A percentile compares a stretch with the other conserved stretches of the same genome.
These are phyloP conservation scores for Neonectria coccinea DNA, from an alignment of 2,329 filamentous ascomycete genomes.

Conservation along the genomic window DNA sequence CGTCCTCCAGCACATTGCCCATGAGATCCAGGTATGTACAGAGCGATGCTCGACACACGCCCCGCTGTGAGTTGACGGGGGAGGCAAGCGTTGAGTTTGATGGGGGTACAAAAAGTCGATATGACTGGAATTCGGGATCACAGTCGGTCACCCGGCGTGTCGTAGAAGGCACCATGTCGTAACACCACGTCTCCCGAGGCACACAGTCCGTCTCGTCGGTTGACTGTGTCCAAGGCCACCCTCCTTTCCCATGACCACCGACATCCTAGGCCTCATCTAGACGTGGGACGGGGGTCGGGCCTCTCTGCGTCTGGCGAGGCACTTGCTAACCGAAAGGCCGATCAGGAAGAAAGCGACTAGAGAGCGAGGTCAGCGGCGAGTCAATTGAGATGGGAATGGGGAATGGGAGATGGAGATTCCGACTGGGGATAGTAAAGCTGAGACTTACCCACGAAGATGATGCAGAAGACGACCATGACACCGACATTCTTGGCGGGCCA, in stretches of 20 bases:
- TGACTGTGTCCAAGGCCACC: constrained; percentile 38
- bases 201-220: constrained; percentile 34
- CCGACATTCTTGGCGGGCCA: constrained; percentile 55
- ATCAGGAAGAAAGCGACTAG: constrained; percentile 51
- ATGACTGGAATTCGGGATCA: constrained; percentile 45
- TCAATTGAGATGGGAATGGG: neutral
- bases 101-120: constrained; percentile 39
- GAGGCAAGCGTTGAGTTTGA: constrained; percentile 25
- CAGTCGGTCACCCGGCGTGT: constrained; percentile 48
- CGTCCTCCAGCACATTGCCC: constrained; percentile 47
- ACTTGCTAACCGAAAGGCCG: constrained; percentile 49
- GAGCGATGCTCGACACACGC: constrained; percentile 34
- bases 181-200: constrained; percentile 42
- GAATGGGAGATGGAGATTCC: neutral
- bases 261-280: constrained; percentile 32
- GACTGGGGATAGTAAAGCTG: neutral
- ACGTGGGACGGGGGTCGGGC: constrained; percentile 46
- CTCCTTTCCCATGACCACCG: constrained; percentile 39
- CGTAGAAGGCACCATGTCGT: constrained; percentile 43
- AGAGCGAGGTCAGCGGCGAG: constrained; percentile 32
- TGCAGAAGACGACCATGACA: constrained; percentile 59
- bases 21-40: constrained; percentile 46
- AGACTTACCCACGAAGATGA: constrained; percentile 55
- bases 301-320: constrained; percentile 49
- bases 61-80: constrained; percentile 35